Percentiles rank a stretch among this genome's conserved stretches.
Conservation (phyloP, 495 filamentous ascomycete genomes). For the Penicillium pulvis region DNA sequence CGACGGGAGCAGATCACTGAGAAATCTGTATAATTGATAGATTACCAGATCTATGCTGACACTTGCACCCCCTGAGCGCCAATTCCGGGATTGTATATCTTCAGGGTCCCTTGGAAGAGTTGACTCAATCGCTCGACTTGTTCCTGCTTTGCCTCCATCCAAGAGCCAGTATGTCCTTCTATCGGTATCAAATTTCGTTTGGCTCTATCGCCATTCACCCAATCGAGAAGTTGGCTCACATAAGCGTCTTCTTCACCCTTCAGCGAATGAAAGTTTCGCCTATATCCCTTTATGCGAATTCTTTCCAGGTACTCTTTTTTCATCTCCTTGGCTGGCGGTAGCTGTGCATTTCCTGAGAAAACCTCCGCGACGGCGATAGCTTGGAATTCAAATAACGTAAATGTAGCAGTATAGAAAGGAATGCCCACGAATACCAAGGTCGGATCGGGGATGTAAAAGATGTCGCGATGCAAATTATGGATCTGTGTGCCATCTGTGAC, state of each 20-base stretch:
- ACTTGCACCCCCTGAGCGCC: constrained; percentile 10
- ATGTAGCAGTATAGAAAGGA: constrained; percentile 61
- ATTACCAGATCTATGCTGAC: constrained; percentile 6
- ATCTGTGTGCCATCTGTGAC: constrained; percentile 65
- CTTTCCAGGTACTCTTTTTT: constrained; percentile 52
- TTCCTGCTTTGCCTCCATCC: constrained; percentile 38
- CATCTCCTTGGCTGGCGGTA: constrained; percentile 54
- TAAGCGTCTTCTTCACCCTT: constrained; percentile 55
- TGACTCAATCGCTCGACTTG: constrained; percentile 27
- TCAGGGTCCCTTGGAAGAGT: constrained; percentile 18
- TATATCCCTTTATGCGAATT: constrained; percentile 46
- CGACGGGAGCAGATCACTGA: too few species aligned
- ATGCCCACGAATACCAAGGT: constrained; percentile 63
- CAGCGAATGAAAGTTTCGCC: constrained; percentile 58
- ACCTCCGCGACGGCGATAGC: constrained; percentile 60
- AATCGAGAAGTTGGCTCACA: constrained; percentile 53
- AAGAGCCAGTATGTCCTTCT: constrained; percentile 47
- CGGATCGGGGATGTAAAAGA: constrained; percentile 68
- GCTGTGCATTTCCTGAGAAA: constrained; percentile 49
- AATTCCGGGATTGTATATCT: constrained; percentile 3
- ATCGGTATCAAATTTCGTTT: constrained; percentile 34
- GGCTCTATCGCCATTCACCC: constrained; percentile 50
- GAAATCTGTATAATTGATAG: too few species aligned
- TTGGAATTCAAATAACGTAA: constrained; percentile 68
- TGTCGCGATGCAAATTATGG: constrained; percentile 69